A percentile compares a stretch with the other conserved stretches of the same genome.
Conservation (phyloP, 116 monocot species). For the Dioscorea cayenensis region DNA sequence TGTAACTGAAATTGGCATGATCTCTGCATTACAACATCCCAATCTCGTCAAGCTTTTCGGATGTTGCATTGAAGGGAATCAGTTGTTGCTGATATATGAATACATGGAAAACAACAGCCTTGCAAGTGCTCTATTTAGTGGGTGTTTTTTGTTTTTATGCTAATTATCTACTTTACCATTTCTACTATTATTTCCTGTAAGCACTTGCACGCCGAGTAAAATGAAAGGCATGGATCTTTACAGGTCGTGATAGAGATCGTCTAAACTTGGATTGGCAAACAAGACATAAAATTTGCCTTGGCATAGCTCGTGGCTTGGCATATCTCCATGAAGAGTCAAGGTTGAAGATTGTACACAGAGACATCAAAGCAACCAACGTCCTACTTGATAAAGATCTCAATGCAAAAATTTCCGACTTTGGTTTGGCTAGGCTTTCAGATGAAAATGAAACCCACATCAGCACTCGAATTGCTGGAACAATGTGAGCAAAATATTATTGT, state of each 20-base stretch:
- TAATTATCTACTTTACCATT: not conserved
- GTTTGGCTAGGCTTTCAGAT: slow-evolving; percentile 47
- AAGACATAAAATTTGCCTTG: slow-evolving; percentile 54
- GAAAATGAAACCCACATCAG: slow-evolving; percentile 53
- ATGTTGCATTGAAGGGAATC: slow-evolving; percentile 51
- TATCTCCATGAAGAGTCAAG: slow-evolving; percentile 68
- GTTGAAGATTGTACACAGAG: slow-evolving; percentile 63
- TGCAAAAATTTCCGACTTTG: slow-evolving; percentile 57
- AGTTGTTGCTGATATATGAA: slow-evolving; percentile 62
- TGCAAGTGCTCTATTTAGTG: slow-evolving; percentile 65
- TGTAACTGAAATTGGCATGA: slow-evolving; percentile 77
- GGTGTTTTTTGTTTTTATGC: not conserved
- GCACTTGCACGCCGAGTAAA: too few relatives aligned
- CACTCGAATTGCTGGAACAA: slow-evolving; percentile 45
- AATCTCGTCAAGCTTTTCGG: slow-evolving; percentile 56
- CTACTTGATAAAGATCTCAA: slow-evolving; percentile 41
- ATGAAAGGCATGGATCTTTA: slow-evolving; percentile 12
- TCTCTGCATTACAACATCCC: slow-evolving; percentile 56
- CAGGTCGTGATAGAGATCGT: slow-evolving; percentile 27
- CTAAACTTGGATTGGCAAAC: slow-evolving; percentile 45
- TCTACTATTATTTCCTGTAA: not conserved
- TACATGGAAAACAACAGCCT: slow-evolving; percentile 79
- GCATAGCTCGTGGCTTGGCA: slow-evolving; percentile 53
- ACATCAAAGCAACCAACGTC: slow-evolving; percentile 59
- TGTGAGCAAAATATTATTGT: slow-evolving; percentile 26